Evolutionary conservation across 306 rosid species (phyloP), one percentile per base, ranked within the genome.

Genomic region (Cucumis cinereus): DNA sequence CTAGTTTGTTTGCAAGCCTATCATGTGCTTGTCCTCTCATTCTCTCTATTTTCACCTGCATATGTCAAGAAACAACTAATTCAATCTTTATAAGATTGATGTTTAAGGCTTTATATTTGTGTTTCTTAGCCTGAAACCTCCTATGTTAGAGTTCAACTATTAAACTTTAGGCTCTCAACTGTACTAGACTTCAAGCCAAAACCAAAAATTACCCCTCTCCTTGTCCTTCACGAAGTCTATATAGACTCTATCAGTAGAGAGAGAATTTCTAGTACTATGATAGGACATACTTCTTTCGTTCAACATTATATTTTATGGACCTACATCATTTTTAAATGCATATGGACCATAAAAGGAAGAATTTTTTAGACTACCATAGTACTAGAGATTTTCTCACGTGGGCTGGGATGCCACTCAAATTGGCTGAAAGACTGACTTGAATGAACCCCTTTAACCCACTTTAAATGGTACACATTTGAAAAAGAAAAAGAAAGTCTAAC

Each of bases 11-110:
- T 94, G 87, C 85, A 49, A 91, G 90, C 91, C 81, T 91, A 75
- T 87, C 91, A 4, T 93, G 96, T 17, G 94, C 88, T 43, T 77
- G 88, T 28, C 92, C 91, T 63, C 89, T 76, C 81, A 91, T 84
- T 80, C 88, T 89, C 78, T 93, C 98, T 58, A 93, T 92, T 68
- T 91, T 96, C 23, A 93, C 98, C 98, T 93, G 91, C 81, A 67
- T 53, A 77, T 71, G 35, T 16, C 36, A 16, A 45, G 14, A 43
- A 22, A 9, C 36, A 69, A 30, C 35, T 23, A 3, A 45, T 15
- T 69, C 35, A 6, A 13, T 12, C 24, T 22, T 13, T 10, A 19
- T 19, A 38, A 20, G 1, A 22, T 23, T 12, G 47, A 64, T 16
- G 0, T 61, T 61, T 15, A 59, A 26, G 3, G 35, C 22, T 62